These are phyloP conservation scores for Colletotrichum brevisporum DNA, from an alignment of 2,329 filamentous ascomycete species.

Conservation along the genomic window DNA sequence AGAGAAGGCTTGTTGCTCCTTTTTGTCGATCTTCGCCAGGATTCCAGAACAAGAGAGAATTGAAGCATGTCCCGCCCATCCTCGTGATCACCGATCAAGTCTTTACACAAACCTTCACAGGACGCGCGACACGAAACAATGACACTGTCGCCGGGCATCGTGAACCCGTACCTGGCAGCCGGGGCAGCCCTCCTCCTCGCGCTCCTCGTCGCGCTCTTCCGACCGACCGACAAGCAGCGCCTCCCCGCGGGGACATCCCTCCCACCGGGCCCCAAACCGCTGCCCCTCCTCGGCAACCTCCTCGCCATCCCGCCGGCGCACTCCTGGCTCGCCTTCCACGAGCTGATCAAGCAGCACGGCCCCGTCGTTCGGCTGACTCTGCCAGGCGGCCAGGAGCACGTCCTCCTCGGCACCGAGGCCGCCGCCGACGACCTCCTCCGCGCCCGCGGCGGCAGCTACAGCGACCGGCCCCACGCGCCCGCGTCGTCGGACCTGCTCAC, in stretches of 20 bases:
- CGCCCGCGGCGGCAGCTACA: conserved; percentile 56
- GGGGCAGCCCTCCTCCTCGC: conserved; percentile 14
- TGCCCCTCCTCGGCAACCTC: conserved; percentile 50
- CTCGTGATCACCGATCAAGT: neutral
- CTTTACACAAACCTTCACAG: neutral
- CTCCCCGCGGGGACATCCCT: conserved; percentile 32
- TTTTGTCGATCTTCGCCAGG: neutral
- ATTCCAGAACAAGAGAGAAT: neutral
- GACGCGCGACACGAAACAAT: neutral
- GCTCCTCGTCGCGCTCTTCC: conserved; percentile 12
- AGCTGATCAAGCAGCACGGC: conserved; percentile 53
- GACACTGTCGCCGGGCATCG: neutral
- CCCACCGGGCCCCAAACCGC: conserved; percentile 34
- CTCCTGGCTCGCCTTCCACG: conserved; percentile 58
- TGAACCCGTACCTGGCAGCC: conserved; percentile 23
- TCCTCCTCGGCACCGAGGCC: conserved; percentile 55
- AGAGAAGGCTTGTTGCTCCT: neutral
- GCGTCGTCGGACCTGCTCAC: conserved; percentile 52
- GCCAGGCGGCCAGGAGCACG: conserved; percentile 51
- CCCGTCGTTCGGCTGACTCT: conserved; percentile 60
- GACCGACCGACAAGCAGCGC: neutral
- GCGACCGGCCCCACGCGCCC: conserved; percentile 51
- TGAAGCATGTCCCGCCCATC: conserved; percentile 6
- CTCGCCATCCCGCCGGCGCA: conserved; percentile 51
- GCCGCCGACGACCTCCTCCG: conserved; percentile 59